A percentile compares a stretch with the other conserved stretches of the same genome.
phyloP scores from a whole-genome alignment of 305 asterid species.

The Fraxinus paxiana region DNA sequence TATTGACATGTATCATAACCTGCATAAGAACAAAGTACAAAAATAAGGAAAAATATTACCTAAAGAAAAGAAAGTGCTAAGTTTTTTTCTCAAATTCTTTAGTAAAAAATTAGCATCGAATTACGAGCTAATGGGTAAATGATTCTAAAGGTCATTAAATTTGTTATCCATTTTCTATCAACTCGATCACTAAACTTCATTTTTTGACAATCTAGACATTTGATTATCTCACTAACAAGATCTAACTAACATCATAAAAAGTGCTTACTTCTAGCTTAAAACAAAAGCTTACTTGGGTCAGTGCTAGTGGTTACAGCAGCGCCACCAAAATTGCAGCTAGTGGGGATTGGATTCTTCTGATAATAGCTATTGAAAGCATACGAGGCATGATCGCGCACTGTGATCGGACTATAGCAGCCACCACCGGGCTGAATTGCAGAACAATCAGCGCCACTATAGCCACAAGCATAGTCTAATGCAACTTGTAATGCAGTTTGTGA shows the following conservation, averaged over 20 bases:
- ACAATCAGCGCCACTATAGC: constrained; percentile 65
- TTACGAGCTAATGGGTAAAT: neutral
- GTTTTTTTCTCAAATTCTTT: neutral
- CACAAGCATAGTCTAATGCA: constrained; percentile 76
- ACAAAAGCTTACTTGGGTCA: constrained; percentile 57
- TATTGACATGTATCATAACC: constrained; percentile 65
- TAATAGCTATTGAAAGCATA: constrained; percentile 70
- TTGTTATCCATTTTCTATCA: neutral
- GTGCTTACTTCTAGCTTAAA: neutral
- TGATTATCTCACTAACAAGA: neutral
- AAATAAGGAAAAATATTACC: neutral
- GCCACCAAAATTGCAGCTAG: constrained; percentile 75
- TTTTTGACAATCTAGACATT: neutral
- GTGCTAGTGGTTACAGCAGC: constrained; percentile 69
- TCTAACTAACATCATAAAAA: neutral
- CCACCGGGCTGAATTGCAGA: constrained; percentile 65
- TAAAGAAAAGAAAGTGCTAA: neutral
- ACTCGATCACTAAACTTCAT: neutral
- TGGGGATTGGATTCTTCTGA: constrained; percentile 66
- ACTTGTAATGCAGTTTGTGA: constrained; percentile 44
- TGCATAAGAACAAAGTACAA: constrained; percentile 32
- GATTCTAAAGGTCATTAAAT: neutral
- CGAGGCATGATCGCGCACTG: constrained; percentile 56
- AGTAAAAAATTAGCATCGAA: neutral
- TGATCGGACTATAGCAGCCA: constrained; percentile 46